A percentile compares a stretch with the other conserved stretches of the same genome.
Conservation (phyloP, 441 rosid genomes). For the Pelargonium cotyledonis region DNA sequence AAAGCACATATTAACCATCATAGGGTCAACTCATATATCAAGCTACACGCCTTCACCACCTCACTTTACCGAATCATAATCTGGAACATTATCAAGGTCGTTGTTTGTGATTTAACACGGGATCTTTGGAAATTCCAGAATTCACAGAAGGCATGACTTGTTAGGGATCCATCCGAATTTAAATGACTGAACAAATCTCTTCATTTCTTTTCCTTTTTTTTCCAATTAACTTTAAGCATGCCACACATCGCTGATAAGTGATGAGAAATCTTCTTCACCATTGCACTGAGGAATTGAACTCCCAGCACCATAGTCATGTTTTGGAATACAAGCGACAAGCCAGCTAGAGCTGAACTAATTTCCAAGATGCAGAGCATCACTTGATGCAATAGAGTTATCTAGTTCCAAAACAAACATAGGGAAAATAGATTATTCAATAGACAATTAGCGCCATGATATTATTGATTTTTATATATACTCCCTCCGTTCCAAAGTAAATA, state of each 20-base stretch:
- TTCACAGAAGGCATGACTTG: not conserved
- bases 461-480: not conserved
- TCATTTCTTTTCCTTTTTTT: not conserved
- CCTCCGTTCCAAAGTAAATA: no score
- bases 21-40: not conserved
- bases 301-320: not conserved
- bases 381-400: not conserved
- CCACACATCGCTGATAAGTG: not conserved
- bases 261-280: slow-evolving; percentile 1
- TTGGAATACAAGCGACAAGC: not conserved
- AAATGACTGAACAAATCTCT: not conserved
- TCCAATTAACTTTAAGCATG: not conserved
- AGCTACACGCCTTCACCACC: not conserved
- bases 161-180: not conserved
- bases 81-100: slow-evolving; percentile 1
- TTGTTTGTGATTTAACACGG: not conserved
- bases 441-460: not conserved
- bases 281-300: not conserved
- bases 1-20: not conserved
- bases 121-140: not conserved
- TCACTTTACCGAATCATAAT: not conserved
- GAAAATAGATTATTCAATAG: not conserved
- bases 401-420: not conserved
- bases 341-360: not conserved
- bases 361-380: not conserved